Evolutionary conservation across 768 basidiomycete genomes (phyloP), one percentile per base, ranked within the genome.

Genomic region (Leccinum pellstonianum): DNA sequence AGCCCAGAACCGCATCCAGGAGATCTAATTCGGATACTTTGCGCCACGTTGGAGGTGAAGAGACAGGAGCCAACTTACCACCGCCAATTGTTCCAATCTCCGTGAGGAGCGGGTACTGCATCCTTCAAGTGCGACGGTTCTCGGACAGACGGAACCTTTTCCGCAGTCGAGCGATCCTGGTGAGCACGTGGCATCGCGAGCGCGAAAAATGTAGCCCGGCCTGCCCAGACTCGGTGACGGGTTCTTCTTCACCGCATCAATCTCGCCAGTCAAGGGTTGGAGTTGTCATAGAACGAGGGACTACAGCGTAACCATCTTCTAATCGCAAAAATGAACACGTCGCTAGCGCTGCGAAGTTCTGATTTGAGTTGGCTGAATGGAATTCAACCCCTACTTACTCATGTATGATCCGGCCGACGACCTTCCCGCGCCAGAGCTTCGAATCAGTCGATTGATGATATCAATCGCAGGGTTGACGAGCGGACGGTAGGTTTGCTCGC

Each of bases 321-420:
- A 7, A 23, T 61, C 41, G 56, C 48, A 52, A 49, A 54, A 52
- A 17, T 54, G 43, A 47, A 9, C 38, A 27, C 9, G 14, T 15
- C n/a, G 35, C 43, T 19, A 48, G 56, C 48, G 46, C 57, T 15
- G 27, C 37, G n/a, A 35, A 47, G 25, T 41, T 29, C 51, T 69
- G 60, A 49, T 41, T 17, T 43, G 41, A 43, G 41, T 48, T 15
- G 17, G n/a, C 27, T 48, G 55, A 37, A 52, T 51, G 55, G 47
- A 55, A 48, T 25, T 5, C 8, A 56, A 54, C 50, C 9, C 15
- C 8, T 55, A 27, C 8, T 2, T 31, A 25, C 48, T 14, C 23
- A 25, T 25, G 21, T n/a, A 63, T 66, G 69, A 63, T 70, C 69
- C 69, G 69, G 58, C 67, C 69, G 64, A n/a, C 41, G 12, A 46